These are phyloP conservation scores for Casaregolazyma lundiana DNA, from an alignment of 1,139 yeast species.

Conservation along the genomic window DNA sequence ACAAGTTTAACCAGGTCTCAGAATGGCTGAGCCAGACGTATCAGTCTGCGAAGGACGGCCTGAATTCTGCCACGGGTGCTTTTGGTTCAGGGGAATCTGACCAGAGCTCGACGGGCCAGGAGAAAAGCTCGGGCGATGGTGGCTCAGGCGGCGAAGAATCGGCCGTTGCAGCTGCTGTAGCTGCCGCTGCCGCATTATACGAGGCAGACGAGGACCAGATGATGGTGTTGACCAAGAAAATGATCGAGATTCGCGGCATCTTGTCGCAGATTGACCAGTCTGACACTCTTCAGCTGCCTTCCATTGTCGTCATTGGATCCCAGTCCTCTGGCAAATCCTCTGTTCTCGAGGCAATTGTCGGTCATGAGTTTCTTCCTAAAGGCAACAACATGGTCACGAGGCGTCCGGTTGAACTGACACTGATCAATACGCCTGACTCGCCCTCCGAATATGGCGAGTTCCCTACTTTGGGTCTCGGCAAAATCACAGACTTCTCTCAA, in stretches of 20 bases:
- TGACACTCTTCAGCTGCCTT: constrained; percentile 77
- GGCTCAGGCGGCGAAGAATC: constrained; percentile 26
- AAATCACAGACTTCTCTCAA: constrained; percentile 78
- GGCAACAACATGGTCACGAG: constrained; percentile 96
- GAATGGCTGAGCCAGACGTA: constrained; percentile 47
- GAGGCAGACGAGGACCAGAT: constrained; percentile 43
- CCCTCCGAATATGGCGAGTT: constrained; percentile 91
- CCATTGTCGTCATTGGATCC: constrained; percentile 95
- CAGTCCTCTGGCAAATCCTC: constrained; percentile 97
- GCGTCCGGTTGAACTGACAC: constrained; percentile 88
- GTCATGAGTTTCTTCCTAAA: constrained; percentile 90
- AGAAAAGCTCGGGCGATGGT: constrained; percentile 2
- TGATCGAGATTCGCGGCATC: constrained; percentile 90
- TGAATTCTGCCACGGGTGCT: constrained; percentile 14
- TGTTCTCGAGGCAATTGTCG: constrained; percentile 88
- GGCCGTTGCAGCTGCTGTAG: constrained; percentile 30
- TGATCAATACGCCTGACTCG: constrained; percentile 76
- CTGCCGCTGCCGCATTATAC: constrained; percentile 28
- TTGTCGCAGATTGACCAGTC: constrained; percentile 72
- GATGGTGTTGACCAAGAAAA: constrained; percentile 82
- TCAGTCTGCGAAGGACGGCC: constrained; percentile 24
- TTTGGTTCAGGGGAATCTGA: too few species aligned
- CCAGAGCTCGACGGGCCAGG: not conserved
- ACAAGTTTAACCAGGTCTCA: constrained; percentile 54
- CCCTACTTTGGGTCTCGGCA: constrained; percentile 79